Evolutionary conservation across 345 rosid genomes (phyloP), one percentile per base, ranked within the genome.

Genomic region (Firmiana major): DNA sequence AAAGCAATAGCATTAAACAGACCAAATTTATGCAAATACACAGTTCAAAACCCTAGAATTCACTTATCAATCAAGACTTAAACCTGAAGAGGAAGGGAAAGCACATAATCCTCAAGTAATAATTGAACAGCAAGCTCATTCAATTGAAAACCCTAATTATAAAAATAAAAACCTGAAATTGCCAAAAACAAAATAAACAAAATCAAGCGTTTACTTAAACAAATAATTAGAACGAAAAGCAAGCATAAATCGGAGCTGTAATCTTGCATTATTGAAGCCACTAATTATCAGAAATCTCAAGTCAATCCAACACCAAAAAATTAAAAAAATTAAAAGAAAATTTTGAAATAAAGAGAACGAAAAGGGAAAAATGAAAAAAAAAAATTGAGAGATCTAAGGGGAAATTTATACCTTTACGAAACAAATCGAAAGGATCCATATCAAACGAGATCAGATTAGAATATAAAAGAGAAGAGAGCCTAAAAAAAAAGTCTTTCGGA

Each of bases 381-480:
- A 78, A 53, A 69, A 48, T 22, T 17, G 11, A 51, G 22, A 79
- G 75, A 79, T 73, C 65, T 54, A 21, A 15, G 34, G 7, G 67
- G 24, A n/a, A 80, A 66, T 43, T 40, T 71, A 80, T 80, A 91
- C 94, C 97, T 89, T 89, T 86, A 36, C 87, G 90, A 81, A 92
- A 80, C 84, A 89, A 89, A 88, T 83, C 79, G 77, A 87, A 88
- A 63, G 88, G 91, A 87, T 90, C 93, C 94, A 92, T 92, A 57
- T 76, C 57, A 22, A 77, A 78, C 74, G 51, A 84, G 74, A 78
- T 73, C 66, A 73, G 73, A 71, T 53, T 48, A 78, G 54, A 73
- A 13, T 24, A 58, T 13, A 55, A 1, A 42, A 16, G 40, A 42
- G 74, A 68, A 46, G 60, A 34, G 0, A 49, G 51, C 16, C 16